Evolutionary conservation across 2,329 filamentous ascomycete species (phyloP).

Genomic region (Simplicillium aogashimaense): DNA sequence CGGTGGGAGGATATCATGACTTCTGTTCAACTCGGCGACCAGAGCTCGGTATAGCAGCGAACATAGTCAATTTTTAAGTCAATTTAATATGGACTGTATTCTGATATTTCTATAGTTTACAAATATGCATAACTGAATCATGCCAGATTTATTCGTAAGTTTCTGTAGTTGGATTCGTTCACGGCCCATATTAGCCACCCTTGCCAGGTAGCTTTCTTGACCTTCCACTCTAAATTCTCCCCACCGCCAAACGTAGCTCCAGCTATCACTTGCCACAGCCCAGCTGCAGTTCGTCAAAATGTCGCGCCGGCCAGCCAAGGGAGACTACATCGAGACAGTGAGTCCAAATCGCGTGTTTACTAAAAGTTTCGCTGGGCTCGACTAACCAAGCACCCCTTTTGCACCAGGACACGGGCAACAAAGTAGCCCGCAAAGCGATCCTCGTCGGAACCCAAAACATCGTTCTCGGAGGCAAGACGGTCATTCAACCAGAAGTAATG

Average conservation of each 20-base stretch:
- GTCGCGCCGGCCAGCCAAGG: conserved; percentile 70
- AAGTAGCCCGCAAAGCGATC: conserved; percentile 84
- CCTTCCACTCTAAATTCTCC: background rate
- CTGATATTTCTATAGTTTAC: background rate
- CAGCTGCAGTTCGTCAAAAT: conserved; percentile 31
- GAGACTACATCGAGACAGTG: conserved; percentile 96
- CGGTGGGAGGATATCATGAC: conserved; percentile 5
- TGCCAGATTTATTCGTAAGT: too few species aligned
- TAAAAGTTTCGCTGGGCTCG: background rate
- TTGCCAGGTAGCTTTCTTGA: background rate
- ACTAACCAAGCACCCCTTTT: too few species aligned
- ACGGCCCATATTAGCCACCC: too few species aligned
- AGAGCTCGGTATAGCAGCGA: too few species aligned
- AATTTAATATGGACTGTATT: too few species aligned
- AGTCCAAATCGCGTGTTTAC: conserved; percentile 12
- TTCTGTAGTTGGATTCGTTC: too few species aligned
- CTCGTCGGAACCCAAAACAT: conserved; percentile 97
- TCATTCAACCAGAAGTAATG: conserved; percentile 91
- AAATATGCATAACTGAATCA: background rate
- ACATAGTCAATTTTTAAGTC: too few species aligned
- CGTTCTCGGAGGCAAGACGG: conserved; percentile 90
- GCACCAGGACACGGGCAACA: conserved; percentile 89
- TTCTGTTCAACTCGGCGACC: background rate
- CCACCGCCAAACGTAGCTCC: conserved; percentile 1
- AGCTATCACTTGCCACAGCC: conserved; percentile 1